Evolutionary conservation across 805 yeast species (phyloP).

Genomic region (Saccharomyces kudriavzevii): DNA sequence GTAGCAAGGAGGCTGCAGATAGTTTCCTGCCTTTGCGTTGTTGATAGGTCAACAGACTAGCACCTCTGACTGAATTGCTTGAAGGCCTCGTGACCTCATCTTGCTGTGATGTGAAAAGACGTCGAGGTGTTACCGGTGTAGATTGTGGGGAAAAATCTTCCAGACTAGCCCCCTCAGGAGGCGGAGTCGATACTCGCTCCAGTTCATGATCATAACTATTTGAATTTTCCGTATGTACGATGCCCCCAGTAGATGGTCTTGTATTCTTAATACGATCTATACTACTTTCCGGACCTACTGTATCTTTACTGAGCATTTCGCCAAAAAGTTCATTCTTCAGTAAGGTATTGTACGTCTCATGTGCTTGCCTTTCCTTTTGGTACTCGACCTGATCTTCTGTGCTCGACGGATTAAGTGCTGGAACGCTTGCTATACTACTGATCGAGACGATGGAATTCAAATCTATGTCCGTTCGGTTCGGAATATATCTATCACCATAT

Average conservation of each 20-base stretch:
- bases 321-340: constrained; percentile 88
- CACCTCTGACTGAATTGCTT: constrained; percentile 30
- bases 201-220: background rate
- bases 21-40: constrained; percentile 62
- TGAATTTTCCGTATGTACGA: constrained; percentile 4
- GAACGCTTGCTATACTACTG: constrained; percentile 22
- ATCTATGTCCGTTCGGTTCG: constrained; percentile 78
- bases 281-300: constrained; percentile 26
- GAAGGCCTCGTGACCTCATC: constrained; percentile 19
- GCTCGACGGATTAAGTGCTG: constrained; percentile 15
- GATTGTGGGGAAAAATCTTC: constrained; percentile 11
- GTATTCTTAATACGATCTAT: constrained; percentile 29
- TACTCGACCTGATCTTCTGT: constrained; percentile 53
- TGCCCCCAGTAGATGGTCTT: constrained; percentile 18
- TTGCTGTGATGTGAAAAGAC: constrained; percentile 13
- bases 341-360: constrained; percentile 76
- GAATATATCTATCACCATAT: constrained; percentile 82
- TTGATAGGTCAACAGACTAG: constrained; percentile 67
- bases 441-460: constrained; percentile 70
- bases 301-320: constrained; percentile 54
- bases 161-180: constrained; percentile 7
- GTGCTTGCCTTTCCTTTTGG: constrained; percentile 72
- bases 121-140: constrained; percentile 32
- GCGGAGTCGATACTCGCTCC: constrained; percentile 3
- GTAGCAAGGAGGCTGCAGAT: constrained; percentile 50